Evolutionary conservation across 2,329 filamentous ascomycete genomes (phyloP), one percentile per base, ranked within the genome.

Genomic region (Remersonia thermophila): DNA sequence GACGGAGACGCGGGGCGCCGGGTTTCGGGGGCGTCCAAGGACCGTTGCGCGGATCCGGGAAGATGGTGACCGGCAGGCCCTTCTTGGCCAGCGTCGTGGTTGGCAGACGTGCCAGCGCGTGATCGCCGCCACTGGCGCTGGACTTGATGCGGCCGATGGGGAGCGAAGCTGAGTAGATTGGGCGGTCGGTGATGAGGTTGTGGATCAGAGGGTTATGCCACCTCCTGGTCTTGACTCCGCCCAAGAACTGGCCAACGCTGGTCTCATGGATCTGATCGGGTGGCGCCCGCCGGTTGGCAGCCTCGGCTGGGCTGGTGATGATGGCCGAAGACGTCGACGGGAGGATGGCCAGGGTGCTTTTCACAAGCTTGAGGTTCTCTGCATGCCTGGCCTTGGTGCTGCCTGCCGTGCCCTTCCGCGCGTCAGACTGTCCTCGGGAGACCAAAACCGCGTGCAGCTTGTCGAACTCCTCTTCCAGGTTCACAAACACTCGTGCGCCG

Each of bases 181-280:
- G 89, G 51, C 94, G 93, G 59, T 98, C 91, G 2, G 91, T 98
- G 8, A 98, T 70, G 1, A 98, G 73, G 50, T 95, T 96, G 59
- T 98, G 86, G 31, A 98, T 91, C 2, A 98, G 65, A 0, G 87
- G 86, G 50, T 98, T 98, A 51, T 71, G 69, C 38, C 63, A 66
- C 32, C 62, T 63, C 39, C 71, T 61, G 0, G 71, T 75, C 15
- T 64, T 66, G 3, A 74, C 70, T 41, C 67, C 69, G 18, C 61
- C 63, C 2, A 66, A 59, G 14, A 57, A 69, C 62, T 55, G 70
- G 66, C 36, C 75, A 65, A 41, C 38, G 38, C 35, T 39, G 44
- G 35, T 49, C 44, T 38, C 20, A 26, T 37, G 26, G 36, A 35
- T 30, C 10, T 35, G 28, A 16, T 27, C 29, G 8, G 38, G 46